Conservation (phyloP, 2,329 filamentous ascomycete species). For the Colletotrichum sidae region DNA sequence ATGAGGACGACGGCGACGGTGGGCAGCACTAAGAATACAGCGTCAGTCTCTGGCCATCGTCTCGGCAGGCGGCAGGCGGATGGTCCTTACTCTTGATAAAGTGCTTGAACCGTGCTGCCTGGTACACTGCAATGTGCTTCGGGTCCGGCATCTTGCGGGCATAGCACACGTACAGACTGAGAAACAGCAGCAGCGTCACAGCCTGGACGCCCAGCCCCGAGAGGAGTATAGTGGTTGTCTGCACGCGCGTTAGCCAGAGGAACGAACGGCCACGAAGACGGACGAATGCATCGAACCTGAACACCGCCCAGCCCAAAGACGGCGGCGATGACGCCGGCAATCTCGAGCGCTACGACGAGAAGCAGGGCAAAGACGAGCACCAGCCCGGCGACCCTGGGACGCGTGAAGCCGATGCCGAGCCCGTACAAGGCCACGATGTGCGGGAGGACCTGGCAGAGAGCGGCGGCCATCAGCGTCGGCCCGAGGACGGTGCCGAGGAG, state of each 20-base stretch:
- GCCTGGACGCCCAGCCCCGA: conserved; percentile 59
- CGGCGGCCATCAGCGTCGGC: conserved; percentile 57
- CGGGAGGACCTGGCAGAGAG: conserved; percentile 58
- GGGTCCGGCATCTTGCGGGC: conserved; percentile 53
- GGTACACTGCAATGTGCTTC: conserved; percentile 53
- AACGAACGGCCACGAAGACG: not conserved
- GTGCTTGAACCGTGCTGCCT: conserved; percentile 54
- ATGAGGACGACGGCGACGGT: conserved; percentile 51
- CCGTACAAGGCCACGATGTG: conserved; percentile 61
- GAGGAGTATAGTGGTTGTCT: conserved; percentile 54
- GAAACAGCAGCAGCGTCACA: conserved; percentile 52
- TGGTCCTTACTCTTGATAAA: conserved; percentile 57
- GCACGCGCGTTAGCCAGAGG: conserved; percentile 36
- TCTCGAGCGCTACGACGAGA: conserved; percentile 47
- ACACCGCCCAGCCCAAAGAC: conserved; percentile 46
- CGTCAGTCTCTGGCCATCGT: not conserved
- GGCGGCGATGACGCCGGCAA: conserved; percentile 46
- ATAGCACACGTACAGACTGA: conserved; percentile 54
- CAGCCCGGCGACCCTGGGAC: conserved; percentile 48
- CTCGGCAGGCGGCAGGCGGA: too few species aligned
- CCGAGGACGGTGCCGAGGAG: conserved; percentile 60
- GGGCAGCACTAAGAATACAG: conserved; percentile 49
- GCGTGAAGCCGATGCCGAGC: conserved; percentile 51
- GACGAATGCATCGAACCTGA: conserved; percentile 11
- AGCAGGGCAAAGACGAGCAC: conserved; percentile 48